Base-by-base conservation (phyloP, 1,284 basidiomycete genomes). In the Sporisorium sorghi region DNA sequence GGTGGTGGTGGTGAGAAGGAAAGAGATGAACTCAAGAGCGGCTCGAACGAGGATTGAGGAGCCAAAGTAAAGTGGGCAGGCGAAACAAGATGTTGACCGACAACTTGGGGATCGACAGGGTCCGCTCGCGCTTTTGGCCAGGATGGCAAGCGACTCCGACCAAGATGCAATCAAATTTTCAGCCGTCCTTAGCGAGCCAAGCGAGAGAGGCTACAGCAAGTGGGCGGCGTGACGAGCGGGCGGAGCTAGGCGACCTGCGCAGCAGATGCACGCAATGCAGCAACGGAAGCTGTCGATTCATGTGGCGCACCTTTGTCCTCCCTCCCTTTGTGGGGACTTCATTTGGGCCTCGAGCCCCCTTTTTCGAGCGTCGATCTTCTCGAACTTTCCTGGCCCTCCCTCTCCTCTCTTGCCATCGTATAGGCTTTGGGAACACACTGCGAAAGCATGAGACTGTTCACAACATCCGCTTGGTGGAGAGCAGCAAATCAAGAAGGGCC, bases 71-170 rank as follows among this genome's bases (percentile, higher is more conserved):
- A 19, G 30, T 19, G 46, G 49, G 19, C 26, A 23, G 26, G 39
- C n/a, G 12, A 32, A 35, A 33, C n/a, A 19, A 26, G 58, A 23
- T 12, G 51, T 30, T 30, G 39, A 23, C 40, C 24, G 26, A 19
- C n/a, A 35, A 11, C 30, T 30, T 55, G 9, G 28, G 30, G 54
- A 57, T 53, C 49, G 54, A 57, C 61, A 63, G 61, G 54, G 54
- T 63, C 61, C n/a, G 17, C n/a, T 40, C 37, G 5, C 37, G 3
- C 37, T 40, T 28, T 44, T 28, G 24, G 8, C 43, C 37, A n/a
- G n/a, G 32, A 3, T 42, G 19, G 15, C 8, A 42, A 42, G n/a
- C 24, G 10, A 30, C 12, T 30, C 44, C 3, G 17, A 10, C 46
- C 23, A 43, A 7, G 21, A 11, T 23, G 5, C 8, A 23, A n/a